Conservation (phyloP, 331 rosid genomes). For the Telfairia occidentalis region DNA sequence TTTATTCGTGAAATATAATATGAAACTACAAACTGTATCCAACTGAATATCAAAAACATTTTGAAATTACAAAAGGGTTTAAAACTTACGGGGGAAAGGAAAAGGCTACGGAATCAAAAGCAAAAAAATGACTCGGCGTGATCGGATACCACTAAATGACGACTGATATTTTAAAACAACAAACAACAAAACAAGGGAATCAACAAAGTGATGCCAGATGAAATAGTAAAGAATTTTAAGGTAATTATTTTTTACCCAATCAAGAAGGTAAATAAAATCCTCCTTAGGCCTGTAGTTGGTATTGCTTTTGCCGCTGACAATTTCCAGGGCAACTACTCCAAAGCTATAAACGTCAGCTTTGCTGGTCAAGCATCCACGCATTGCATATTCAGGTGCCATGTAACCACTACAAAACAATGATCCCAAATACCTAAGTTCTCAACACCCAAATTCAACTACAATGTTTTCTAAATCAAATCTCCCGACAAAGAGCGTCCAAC, state of each 20-base stretch:
- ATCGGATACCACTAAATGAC: neutral
- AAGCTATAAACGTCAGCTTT: conserved; percentile 92
- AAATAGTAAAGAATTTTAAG: neutral
- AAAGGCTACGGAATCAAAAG: neutral
- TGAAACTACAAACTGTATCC: neutral
- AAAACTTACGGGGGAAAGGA: neutral
- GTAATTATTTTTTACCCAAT: conserved; percentile 48
- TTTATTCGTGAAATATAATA: neutral
- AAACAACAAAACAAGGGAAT: neutral
- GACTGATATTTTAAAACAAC: neutral
- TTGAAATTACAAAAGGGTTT: neutral
- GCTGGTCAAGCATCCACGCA: conserved; percentile 79
- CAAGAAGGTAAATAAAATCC: conserved; percentile 85
- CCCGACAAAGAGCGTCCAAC: neutral
- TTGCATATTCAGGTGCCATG: conserved; percentile 97
- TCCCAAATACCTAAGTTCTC: neutral
- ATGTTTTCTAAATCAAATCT: neutral
- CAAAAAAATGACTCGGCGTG: neutral
- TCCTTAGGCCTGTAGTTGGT: conserved; percentile 78
- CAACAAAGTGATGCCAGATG: neutral
- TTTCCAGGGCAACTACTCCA: conserved; percentile 88
- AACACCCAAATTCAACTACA: neutral
- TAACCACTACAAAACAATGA: conserved; percentile 49
- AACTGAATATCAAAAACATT: neutral
- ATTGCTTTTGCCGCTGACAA: conserved; percentile 83